A percentile compares a stretch with the other conserved stretches of the same genome.
These are phyloP conservation scores for Solanum raphanifolium DNA, from an alignment of 257 asterid genomes.

Conservation along the genomic window DNA sequence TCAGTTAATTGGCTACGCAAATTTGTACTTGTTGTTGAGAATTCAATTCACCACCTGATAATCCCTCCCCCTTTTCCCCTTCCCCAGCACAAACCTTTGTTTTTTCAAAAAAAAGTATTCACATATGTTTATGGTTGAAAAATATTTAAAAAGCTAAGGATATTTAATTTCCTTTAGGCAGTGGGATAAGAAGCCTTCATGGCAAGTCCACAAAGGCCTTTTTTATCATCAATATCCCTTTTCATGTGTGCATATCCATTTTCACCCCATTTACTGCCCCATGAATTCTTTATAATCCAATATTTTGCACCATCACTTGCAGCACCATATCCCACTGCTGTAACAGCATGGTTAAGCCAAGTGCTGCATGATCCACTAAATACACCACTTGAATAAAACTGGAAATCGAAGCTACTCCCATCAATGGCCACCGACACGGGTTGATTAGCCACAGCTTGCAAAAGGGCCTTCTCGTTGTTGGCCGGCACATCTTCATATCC, in stretches of 20 bases:
- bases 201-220: slow-evolving; percentile 36
- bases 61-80: not conserved
- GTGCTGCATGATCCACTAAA: slow-evolving; percentile 24
- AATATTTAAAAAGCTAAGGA: not conserved
- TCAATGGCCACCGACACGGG: slow-evolving; percentile 33
- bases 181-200: slow-evolving; percentile 34
- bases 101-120: not conserved
- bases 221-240: slow-evolving; percentile 8
- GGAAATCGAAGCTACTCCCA: slow-evolving; percentile 17
- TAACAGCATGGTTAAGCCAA: slow-evolving; percentile 27
- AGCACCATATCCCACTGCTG: slow-evolving; percentile 28
- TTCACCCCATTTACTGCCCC: slow-evolving; percentile 38
- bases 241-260: slow-evolving; percentile 24
- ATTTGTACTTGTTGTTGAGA: accelerated
- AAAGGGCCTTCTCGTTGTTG: slow-evolving; percentile 21
- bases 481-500: slow-evolving; percentile 33
- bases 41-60: not conserved
- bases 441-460: slow-evolving; percentile 28
- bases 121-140: not conserved
- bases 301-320: slow-evolving; percentile 20
- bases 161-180: not conserved
- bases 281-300: slow-evolving; percentile 32
- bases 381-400: slow-evolving; percentile 25
- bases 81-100: not conserved
- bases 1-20: accelerated